Evolutionary conservation across 352 stramenopile genomes (phyloP).

Genomic region (Ochromonadaceae sp.): DNA sequence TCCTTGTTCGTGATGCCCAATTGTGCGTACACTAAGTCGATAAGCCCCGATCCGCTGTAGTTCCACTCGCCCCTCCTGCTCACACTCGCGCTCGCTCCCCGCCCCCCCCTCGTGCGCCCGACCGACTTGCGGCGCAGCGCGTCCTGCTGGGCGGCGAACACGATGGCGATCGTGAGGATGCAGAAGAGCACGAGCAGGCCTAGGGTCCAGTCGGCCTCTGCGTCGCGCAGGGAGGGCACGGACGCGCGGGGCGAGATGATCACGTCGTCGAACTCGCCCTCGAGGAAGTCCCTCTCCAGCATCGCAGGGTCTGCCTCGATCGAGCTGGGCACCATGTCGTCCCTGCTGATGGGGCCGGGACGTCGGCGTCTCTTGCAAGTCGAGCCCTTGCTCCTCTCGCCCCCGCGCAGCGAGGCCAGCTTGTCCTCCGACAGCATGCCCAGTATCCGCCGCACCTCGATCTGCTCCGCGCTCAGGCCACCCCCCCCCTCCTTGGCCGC

Average conservation of each 20-base stretch:
- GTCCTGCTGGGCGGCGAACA: neutral
- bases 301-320: neutral
- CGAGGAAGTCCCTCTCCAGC: neutral
- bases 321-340: neutral
- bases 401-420: too few relatives aligned
- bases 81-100: too few relatives aligned
- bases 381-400: neutral
- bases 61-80: too few relatives aligned
- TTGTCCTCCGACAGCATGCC: too few relatives aligned
- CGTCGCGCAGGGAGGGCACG: neutral
- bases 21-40: too few relatives aligned
- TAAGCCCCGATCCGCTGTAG: too few relatives aligned
- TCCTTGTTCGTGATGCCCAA: too few relatives aligned
- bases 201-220: constrained; percentile 3
- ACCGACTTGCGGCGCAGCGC: too few relatives aligned
- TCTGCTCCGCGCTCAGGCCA: too few relatives aligned
- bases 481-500: too few relatives aligned
- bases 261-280: neutral
- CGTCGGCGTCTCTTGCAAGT: neutral
- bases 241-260: neutral
- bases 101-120: too few relatives aligned
- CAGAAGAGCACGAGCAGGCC: neutral
- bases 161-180: neutral
- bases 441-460: too few relatives aligned
- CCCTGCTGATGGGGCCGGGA: neutral